Base-by-base conservation (phyloP, 2,329 filamentous ascomycete genomes). In the Neobulgaria alba region DNA sequence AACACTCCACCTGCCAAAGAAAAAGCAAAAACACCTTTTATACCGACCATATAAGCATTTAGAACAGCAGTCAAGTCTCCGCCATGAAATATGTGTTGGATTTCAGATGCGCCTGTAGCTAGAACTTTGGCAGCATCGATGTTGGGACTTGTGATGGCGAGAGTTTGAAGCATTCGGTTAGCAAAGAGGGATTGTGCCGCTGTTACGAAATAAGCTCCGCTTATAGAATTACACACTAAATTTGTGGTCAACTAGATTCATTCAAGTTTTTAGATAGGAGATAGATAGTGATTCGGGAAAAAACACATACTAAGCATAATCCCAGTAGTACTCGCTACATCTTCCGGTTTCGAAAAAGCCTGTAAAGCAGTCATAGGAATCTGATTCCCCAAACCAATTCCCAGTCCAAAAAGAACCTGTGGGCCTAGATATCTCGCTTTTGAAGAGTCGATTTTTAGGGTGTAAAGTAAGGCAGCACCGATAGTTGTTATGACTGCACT, bases 401-500 rank as follows among this genome's bases (percentile, higher is more conserved):
- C 67, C 1, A 66, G 36, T 2, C 69, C 71, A 2, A 61, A 48
- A 3, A 73, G 39, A 18, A 72, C 61, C 52, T 73, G 67, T 49
- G 68, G 72, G 7, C 67, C 69, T 38, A 73, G 67, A 66, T 67
- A 72, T 31, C 61, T 59, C 15, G 55, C 65, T 3, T 59, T 58
- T 3, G 60, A 51, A 3, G 67, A 64, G 36, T 61, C 46, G 7
- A 63, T 49, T 5, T 63, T 57, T 3, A 71, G 41, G 0, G 60
- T 61, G 45, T 64, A 67, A 12, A 67, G 39, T 2, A 67, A 58
- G 14, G 63, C 65, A 10, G 58, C 48, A 3, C 59, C 64, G 23
- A 67, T 46, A 3, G 62, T 60, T 3, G 61, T 54, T 40, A 71
- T 38, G 3, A 53, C 61, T 2, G 57, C 57, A 12, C 69, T 66